Conservation (phyloP, 768 basidiomycete genomes). For the Tylopilus intermedius region DNA sequence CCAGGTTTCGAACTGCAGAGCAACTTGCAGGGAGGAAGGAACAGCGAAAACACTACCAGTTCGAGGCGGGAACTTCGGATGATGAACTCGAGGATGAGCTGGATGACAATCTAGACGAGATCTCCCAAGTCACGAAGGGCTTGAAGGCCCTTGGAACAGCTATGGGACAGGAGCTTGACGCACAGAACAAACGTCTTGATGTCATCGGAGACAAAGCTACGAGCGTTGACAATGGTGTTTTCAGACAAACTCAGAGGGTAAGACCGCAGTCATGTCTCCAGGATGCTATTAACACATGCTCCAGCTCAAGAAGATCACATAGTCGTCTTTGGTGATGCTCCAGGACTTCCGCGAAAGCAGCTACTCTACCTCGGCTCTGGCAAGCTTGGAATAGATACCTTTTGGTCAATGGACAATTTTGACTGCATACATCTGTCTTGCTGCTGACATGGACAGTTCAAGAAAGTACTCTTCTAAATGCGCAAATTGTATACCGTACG, state of each 20-base stretch:
- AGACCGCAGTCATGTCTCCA: conserved; percentile 24
- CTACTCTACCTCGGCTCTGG: not conserved
- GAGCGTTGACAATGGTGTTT: conserved; percentile 66
- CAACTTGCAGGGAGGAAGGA: conserved; percentile 58
- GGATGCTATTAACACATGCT: conserved; percentile 7
- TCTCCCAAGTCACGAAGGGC: conserved; percentile 68
- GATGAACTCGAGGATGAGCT: conserved; percentile 94
- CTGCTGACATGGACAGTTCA: not conserved
- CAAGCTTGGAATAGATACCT: conserved; percentile 19
- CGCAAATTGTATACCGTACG: not conserved
- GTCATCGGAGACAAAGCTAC: conserved; percentile 76
- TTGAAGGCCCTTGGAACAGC: conserved; percentile 75
- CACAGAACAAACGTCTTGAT: conserved; percentile 77
- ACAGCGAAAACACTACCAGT: conserved; percentile 80
- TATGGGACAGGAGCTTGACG: conserved; percentile 85
- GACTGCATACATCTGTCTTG: not conserved
- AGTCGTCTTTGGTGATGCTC: not conserved
- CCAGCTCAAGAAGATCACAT: conserved; percentile 63
- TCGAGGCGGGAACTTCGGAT: conserved; percentile 85
- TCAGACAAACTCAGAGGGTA: conserved; percentile 80
- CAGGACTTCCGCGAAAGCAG: no score
- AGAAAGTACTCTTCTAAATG: not conserved
- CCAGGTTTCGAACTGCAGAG: conserved; percentile 44
- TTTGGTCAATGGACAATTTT: not conserved
- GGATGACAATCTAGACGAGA: conserved; percentile 87